A percentile compares a stretch with the other conserved stretches of the same genome.
Evolutionary conservation across 169 alveolate species (phyloP).

Genomic region (Perkinsus marinus): DNA sequence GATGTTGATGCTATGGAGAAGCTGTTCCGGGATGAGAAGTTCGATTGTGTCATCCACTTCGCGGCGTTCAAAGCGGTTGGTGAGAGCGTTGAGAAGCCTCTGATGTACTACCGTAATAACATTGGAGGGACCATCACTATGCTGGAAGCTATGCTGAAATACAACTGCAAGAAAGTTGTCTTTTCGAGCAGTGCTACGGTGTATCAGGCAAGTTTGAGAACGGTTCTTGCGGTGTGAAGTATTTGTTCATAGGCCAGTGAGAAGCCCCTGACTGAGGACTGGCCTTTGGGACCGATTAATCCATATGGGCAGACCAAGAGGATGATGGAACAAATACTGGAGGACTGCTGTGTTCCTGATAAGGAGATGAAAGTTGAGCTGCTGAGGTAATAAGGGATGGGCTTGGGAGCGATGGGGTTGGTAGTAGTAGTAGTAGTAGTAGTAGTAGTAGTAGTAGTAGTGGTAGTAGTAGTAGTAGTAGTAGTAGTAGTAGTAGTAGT

Average conservation of each 20-base stretch:
- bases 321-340: slow-evolving; percentile 56
- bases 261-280: slow-evolving; percentile 32
- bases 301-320: slow-evolving; percentile 77
- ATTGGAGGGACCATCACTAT: slow-evolving; percentile 65
- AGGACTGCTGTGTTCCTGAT: slow-evolving; percentile 34
- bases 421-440: no score
- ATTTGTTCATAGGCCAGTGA: slow-evolving; percentile 1
- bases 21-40: slow-evolving; percentile 32
- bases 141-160: slow-evolving; percentile 53
- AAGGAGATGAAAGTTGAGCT: slow-evolving; percentile 19
- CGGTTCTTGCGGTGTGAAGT: not conserved
- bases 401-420: no score
- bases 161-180: slow-evolving; percentile 48
- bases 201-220: slow-evolving; percentile 46
- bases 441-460: no score
- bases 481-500: no score
- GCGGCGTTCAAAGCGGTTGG: slow-evolving; percentile 83
- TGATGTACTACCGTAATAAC: slow-evolving; percentile 73
- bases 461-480: no score
- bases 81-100: slow-evolving; percentile 71
- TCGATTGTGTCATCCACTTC: slow-evolving; percentile 67
- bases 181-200: slow-evolving; percentile 80
- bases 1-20: slow-evolving; percentile 33
- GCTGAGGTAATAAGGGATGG: slow-evolving; percentile 4
- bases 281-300: slow-evolving; percentile 57